phyloP scores from a whole-genome alignment of 257 asterid genomes.

The Gentiana straminea region DNA sequence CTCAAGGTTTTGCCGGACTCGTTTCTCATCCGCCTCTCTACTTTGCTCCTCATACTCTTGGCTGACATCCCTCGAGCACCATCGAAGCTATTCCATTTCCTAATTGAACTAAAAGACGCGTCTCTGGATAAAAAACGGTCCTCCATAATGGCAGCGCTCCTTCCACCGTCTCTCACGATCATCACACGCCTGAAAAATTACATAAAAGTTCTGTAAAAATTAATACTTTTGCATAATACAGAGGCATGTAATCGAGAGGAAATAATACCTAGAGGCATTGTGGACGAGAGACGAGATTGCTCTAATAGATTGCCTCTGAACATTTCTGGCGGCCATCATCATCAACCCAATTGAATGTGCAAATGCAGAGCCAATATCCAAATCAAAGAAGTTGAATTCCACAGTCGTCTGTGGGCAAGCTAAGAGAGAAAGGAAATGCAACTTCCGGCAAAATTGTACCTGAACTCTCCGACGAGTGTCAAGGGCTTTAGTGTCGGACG shows the following conservation, averaged over 20 bases:
- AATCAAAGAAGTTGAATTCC: too few relatives aligned
- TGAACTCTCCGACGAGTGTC: too few relatives aligned
- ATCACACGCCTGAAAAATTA: conserved; percentile 14
- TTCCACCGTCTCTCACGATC: conserved; percentile 9
- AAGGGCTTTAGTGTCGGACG: too few relatives aligned
- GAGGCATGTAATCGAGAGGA: background rate
- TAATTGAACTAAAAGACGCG: conserved; percentile 8
- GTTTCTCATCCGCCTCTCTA: conserved; percentile 67
- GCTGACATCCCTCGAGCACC: conserved; percentile 66
- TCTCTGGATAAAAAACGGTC: conserved; percentile 8
- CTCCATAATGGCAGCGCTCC: conserved; percentile 14
- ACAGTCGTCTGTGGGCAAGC: too few relatives aligned
- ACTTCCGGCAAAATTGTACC: too few relatives aligned
- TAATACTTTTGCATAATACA: background rate
- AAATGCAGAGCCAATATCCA: too few relatives aligned
- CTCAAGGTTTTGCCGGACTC: conserved; percentile 79
- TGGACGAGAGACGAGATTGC: conserved; percentile 18
- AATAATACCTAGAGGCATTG: conserved; percentile 13
- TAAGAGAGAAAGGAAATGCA: too few relatives aligned
- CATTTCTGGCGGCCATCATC: conserved; percentile 26
- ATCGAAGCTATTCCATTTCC: conserved; percentile 25
- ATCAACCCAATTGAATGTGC: background rate
- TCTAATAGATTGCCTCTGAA: conserved; percentile 23
- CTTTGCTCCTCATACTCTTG: conserved; percentile 94
- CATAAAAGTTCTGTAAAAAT: background rate